Conservation (phyloP, 2,329 filamentous ascomycete genomes). For the Talaromyces sp. region DNA sequence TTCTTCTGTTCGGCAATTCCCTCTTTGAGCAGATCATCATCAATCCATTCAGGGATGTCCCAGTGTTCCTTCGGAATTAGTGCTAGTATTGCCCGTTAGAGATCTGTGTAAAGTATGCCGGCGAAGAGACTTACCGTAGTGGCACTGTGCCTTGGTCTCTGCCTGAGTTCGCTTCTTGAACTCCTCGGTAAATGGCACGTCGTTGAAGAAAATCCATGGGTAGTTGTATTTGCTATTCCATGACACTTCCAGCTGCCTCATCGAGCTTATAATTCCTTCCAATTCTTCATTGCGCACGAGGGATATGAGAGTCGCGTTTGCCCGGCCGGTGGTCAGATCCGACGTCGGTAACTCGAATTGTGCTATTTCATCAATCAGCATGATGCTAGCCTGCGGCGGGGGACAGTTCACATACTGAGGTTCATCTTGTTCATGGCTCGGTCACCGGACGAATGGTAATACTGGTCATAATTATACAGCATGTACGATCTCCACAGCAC, state of each 20-base stretch:
- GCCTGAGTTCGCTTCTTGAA: conserved; percentile 80
- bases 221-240: conserved; percentile 99
- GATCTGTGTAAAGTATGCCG: neutral
- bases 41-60: conserved; percentile 89
- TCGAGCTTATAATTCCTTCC: conserved; percentile 75
- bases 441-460: conserved; percentile 10
- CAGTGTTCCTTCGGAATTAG: conserved; percentile 89
- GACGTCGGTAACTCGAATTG: neutral
- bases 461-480: conserved; percentile 4
- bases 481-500: conserved; percentile 2
- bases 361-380: neutral
- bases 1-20: conserved; percentile 77
- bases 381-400: neutral
- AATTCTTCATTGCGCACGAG: conserved; percentile 91
- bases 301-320: conserved; percentile 86
- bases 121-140: conserved; percentile 58
- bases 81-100: conserved; percentile 46
- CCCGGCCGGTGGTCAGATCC: conserved; percentile 52
- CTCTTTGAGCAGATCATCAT: conserved; percentile 75
- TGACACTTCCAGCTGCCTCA: conserved; percentile 84
- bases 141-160: conserved; percentile 79
- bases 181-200: conserved; percentile 88
- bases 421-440: conserved; percentile 4
- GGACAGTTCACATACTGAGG: conserved; percentile 3
- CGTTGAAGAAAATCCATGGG: conserved; percentile 99